phyloP scores from a whole-genome alignment of 1,284 basidiomycete species.

The Trichosporon sp. region DNA sequence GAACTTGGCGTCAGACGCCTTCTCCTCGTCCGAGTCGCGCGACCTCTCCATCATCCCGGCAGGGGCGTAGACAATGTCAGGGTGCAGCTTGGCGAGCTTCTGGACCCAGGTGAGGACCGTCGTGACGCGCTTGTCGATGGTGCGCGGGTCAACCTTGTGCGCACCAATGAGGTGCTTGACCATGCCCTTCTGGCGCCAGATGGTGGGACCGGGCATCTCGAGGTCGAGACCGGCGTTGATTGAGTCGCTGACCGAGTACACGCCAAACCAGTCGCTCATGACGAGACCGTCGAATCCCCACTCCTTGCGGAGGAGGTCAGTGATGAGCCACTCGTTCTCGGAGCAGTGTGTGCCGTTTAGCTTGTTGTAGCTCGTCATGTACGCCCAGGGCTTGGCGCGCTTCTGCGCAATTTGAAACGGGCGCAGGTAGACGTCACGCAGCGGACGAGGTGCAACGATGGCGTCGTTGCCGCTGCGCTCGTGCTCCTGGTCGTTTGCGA shows the following conservation, averaged over 20 bases:
- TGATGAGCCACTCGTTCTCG: constrained; percentile 65
- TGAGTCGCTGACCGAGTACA: constrained; percentile 66
- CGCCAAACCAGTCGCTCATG: constrained; percentile 64
- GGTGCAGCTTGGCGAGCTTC: constrained; percentile 34
- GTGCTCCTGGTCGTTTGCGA: constrained; percentile 54
- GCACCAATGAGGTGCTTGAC: constrained; percentile 65
- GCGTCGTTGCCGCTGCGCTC: constrained; percentile 43
- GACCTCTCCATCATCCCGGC: constrained; percentile 33
- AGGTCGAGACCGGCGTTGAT: constrained; percentile 72
- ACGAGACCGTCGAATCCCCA: constrained; percentile 72
- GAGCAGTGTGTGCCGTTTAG: constrained; percentile 70
- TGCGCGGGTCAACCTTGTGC: constrained; percentile 59
- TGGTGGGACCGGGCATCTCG: constrained; percentile 39
- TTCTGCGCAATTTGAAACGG: constrained; percentile 81
- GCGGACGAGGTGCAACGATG: constrained; percentile 60
- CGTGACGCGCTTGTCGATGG: constrained; percentile 34
- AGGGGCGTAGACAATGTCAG: constrained; percentile 39
- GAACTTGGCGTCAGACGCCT: constrained; percentile 33
- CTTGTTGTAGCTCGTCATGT: constrained; percentile 60
- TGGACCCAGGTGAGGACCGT: constrained; percentile 54
- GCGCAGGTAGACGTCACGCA: constrained; percentile 75
- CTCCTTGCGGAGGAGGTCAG: constrained; percentile 57
- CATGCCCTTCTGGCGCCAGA: constrained; percentile 35
- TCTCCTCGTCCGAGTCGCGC: constrained; percentile 30
- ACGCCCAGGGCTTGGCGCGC: constrained; percentile 58